phyloP scores from a whole-genome alignment of 306 rosid species.

The Fragaria iinumae region DNA sequence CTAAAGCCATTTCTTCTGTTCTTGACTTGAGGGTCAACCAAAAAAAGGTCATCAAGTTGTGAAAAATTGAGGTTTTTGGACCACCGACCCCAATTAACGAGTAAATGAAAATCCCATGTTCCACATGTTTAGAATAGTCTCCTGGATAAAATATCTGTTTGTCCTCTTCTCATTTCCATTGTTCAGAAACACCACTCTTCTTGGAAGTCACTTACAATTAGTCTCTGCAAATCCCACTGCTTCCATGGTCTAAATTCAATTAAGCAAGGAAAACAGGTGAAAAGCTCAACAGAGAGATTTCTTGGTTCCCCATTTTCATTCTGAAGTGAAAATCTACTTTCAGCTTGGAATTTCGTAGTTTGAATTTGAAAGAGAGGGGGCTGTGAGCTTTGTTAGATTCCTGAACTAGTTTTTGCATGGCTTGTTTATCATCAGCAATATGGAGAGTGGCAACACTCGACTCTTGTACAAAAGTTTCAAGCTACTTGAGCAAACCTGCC shows the following conservation, averaged over 20 bases:
- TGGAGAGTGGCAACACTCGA: constrained; percentile 16
- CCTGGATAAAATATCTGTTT: neutral
- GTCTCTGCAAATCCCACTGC: neutral
- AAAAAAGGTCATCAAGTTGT: neutral
- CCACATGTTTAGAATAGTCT: constrained; percentile 21
- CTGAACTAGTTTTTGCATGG: constrained; percentile 19
- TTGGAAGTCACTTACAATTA: neutral
- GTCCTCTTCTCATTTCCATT: neutral
- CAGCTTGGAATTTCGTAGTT: neutral
- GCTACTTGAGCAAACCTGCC: neutral
- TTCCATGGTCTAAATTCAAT: neutral
- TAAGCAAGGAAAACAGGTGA: neutral
- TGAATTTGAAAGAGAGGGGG: neutral
- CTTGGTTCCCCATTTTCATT: neutral
- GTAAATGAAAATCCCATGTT: constrained; percentile 8
- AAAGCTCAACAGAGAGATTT: neutral
- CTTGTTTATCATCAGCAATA: constrained; percentile 11
- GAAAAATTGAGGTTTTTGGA: neutral
- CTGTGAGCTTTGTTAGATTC: neutral
- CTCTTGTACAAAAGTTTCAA: constrained; percentile 13
- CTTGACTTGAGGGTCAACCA: neutral
- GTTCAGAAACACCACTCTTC: neutral
- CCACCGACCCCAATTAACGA: neutral
- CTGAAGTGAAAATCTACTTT: neutral
- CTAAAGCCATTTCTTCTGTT: neutral